A percentile compares a stretch with the other conserved stretches of the same genome.
Conservation (phyloP, 129 eudicot species). For the Glebionis coronaria region DNA sequence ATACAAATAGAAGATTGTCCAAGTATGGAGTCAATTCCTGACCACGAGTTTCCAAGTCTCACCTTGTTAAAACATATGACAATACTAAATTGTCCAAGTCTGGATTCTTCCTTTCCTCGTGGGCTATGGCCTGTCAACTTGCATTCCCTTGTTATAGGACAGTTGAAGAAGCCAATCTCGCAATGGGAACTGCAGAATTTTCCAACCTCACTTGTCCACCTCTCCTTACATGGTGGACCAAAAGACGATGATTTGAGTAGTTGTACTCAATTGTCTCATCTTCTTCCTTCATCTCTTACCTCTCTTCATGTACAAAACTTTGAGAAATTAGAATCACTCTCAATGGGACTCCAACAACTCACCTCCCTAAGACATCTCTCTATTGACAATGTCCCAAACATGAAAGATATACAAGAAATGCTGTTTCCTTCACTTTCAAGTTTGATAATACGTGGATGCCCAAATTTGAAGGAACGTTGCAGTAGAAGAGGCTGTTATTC, state of each 20-base stretch:
- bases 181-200: constrained; percentile 24
- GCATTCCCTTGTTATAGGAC: neutral
- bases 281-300: constrained; percentile 24
- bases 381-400: constrained; percentile 3
- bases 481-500: constrained; percentile 12
- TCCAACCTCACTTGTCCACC: constrained; percentile 12
- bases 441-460: constrained; percentile 1
- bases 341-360: constrained; percentile 20
- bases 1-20: neutral
- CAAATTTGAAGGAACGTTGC: constrained; percentile 7
- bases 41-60: constrained; percentile 21
- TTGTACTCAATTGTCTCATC: constrained; percentile 14
- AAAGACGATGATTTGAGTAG: constrained; percentile 6
- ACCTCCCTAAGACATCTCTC: neutral
- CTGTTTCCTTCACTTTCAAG: constrained; percentile 21
- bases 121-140: constrained; percentile 31
- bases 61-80: neutral
- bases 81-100: constrained; percentile 12
- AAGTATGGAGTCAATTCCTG: constrained; percentile 18
- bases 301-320: neutral
- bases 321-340: constrained; percentile 17
- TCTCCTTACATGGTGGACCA: neutral
- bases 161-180: constrained; percentile 11
- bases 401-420: constrained; percentile 13
- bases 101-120: constrained; percentile 26